A percentile compares a stretch with the other conserved stretches of the same genome.
These are phyloP conservation scores for Penicillium macrosclerotiorum DNA, from an alignment of 495 filamentous ascomycete species.

Conservation along the genomic window DNA sequence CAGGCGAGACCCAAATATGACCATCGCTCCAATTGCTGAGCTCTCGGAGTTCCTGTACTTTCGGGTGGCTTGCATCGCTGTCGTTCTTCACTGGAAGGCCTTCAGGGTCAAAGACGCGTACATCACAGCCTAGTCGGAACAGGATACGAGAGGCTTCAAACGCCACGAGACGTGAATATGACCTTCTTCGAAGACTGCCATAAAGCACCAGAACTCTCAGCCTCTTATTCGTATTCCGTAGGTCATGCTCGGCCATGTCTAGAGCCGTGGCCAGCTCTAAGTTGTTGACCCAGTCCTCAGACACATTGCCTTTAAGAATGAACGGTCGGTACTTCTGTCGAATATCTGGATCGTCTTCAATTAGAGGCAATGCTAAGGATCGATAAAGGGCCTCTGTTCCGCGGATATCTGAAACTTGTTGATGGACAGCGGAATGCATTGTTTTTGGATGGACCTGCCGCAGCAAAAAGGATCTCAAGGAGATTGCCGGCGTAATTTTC, in stretches of 20 bases:
- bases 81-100: constrained; percentile 65
- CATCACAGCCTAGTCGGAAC: constrained; percentile 66
- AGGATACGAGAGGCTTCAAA: constrained; percentile 61
- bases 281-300: constrained; percentile 52
- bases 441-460: constrained; percentile 6
- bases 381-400: constrained; percentile 3
- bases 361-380: constrained; percentile 41
- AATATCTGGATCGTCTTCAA: constrained; percentile 47
- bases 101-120: constrained; percentile 61
- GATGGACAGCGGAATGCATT: constrained; percentile 5
- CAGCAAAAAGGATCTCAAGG: neutral
- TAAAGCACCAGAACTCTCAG: constrained; percentile 63
- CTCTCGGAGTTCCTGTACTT: constrained; percentile 64
- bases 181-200: constrained; percentile 59
- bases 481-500: neutral
- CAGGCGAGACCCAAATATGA: constrained; percentile 66
- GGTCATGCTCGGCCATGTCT: constrained; percentile 49
- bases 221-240: constrained; percentile 40
- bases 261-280: constrained; percentile 57
- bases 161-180: constrained; percentile 61
- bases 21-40: constrained; percentile 68
- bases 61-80: constrained; percentile 52
- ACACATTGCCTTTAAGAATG: constrained; percentile 36
- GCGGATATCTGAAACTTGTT: constrained; percentile 3
- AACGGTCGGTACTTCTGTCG: constrained; percentile 60